phyloP scores from a whole-genome alignment of 2,329 filamentous ascomycete species.

The Cercospora sojina region DNA sequence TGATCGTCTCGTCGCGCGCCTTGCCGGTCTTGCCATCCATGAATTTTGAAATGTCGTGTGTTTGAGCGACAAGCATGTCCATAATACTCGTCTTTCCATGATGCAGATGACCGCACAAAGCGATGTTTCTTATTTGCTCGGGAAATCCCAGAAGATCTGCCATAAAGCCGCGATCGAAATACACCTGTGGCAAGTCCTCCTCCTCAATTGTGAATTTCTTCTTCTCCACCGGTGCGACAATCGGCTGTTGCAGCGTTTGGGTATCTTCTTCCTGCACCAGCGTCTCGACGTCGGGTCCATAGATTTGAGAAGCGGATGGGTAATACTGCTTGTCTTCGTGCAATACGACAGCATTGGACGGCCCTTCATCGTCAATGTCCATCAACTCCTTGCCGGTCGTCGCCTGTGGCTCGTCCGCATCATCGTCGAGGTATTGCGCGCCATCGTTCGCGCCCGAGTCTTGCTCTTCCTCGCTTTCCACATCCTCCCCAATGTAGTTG shows the following conservation, averaged over 20 bases:
- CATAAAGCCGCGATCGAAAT: constrained; percentile 89
- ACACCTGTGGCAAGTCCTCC: constrained; percentile 83
- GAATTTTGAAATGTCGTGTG: constrained; percentile 78
- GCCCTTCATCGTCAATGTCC: constrained; percentile 86
- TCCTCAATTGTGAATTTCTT: constrained; percentile 97
- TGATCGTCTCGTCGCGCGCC: constrained; percentile 81
- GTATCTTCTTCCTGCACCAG: constrained; percentile 96
- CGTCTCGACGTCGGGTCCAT: constrained; percentile 91
- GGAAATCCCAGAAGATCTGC: constrained; percentile 94
- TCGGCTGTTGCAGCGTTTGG: constrained; percentile 86
- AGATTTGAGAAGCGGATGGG: constrained; percentile 93
- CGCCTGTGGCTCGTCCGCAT: constrained; percentile 53
- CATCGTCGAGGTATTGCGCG: constrained; percentile 77
- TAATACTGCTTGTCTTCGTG: constrained; percentile 99
- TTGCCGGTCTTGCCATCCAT: constrained; percentile 78
- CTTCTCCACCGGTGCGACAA: constrained; percentile 86
- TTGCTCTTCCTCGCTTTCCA: constrained; percentile 83
- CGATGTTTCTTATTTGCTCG: constrained; percentile 89
- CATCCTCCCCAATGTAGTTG: constrained; percentile 95
- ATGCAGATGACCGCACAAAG: constrained; percentile 87
- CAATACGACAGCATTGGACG: constrained; percentile 93
- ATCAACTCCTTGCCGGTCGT: constrained; percentile 78
- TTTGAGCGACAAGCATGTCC: constrained; percentile 97
- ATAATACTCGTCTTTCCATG: constrained; percentile 98
- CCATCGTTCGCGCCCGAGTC: constrained; percentile 71